Conservation (phyloP, 1,284 basidiomycete species). For the Trichosporon coremiiforme region DNA sequence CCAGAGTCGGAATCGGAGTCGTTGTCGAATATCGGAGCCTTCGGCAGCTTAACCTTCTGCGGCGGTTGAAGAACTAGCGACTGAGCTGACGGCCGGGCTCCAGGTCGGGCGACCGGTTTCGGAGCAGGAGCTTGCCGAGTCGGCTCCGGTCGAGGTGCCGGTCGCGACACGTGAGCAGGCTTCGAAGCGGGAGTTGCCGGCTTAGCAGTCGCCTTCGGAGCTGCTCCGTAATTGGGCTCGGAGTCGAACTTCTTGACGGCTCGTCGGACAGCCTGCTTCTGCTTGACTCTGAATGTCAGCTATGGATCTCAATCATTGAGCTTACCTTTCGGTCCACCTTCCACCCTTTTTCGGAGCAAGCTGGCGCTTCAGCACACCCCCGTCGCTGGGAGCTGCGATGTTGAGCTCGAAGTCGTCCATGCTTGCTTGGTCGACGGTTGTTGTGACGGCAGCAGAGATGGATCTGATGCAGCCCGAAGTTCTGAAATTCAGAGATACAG, state of each 20-base stretch:
- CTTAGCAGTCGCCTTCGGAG: slow-evolving; percentile 13
- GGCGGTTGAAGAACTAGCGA: slow-evolving; percentile 18
- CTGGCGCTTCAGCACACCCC: slow-evolving; percentile 29
- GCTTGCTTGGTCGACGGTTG: slow-evolving; percentile 14
- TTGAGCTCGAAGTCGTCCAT: slow-evolving; percentile 58
- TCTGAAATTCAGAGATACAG: slow-evolving; percentile 2
- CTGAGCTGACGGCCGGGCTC: slow-evolving; percentile 24
- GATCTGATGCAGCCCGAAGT: neutral
- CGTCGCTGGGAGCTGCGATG: slow-evolving; percentile 44
- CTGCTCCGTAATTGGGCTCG: slow-evolving; percentile 8
- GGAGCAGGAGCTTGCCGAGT: neutral
- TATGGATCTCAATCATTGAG: slow-evolving; percentile 4
- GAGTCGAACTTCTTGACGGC: slow-evolving; percentile 30
- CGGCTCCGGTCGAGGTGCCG: neutral
- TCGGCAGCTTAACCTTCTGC: slow-evolving; percentile 13
- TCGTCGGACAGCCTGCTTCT: slow-evolving; percentile 45
- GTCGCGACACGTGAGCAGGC: neutral
- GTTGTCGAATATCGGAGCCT: slow-evolving; percentile 7
- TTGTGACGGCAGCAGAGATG: neutral
- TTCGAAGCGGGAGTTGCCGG: neutral
- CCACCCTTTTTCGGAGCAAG: slow-evolving; percentile 65
- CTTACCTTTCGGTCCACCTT: slow-evolving; percentile 80
- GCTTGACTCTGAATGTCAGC: slow-evolving; percentile 44
- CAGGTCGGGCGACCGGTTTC: slow-evolving; percentile 20
- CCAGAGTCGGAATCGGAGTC: neutral